Evolutionary conservation across 371 early-diverging fungal species (phyloP), one percentile per base, ranked within the genome.

Genomic region (Mucor circinelloides): DNA sequence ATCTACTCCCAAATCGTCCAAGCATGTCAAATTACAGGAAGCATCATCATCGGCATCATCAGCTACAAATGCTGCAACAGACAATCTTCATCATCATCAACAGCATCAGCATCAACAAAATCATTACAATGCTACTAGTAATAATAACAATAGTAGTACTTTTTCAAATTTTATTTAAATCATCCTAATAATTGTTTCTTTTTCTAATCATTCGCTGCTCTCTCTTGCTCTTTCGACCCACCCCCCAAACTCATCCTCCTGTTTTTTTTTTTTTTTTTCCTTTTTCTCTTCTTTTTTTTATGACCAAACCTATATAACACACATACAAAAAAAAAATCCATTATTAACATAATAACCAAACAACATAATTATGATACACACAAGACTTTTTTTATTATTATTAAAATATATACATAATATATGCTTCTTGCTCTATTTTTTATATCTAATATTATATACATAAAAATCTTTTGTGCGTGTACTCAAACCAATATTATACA

Each of bases 81-180:
- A 54, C 21, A 38, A 27, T 10, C 48, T 52, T 28, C 59, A 59
- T 58, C 59, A 59, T 17, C 58, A 66, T 19, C 54, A 31, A 6
- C 50, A 34, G 52, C 27, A 57, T 57, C 54, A 64, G 6, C 34
- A 50, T 36, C 58, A 62, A 34, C 46, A 46, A 19, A 46, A 46
- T 46, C 46, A 60, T 60, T 40, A 55, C 38, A 63, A 21, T 28
- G 8, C 38, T 40, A 38, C 32, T 40, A 52, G 23, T 36, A 50
- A 8, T 54, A 48, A 54, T 50, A 69, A 38, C 42, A 71, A 54
- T 58, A 67, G 34, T 60, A 66, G 54, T 68, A 60, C 61, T 38
- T 72, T 65, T 62, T 62, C 73, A 58, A 68, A 66, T 72, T 69
- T 72, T 57, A 68, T 72, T 68, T 68, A 68, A 68, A 46, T 21